Conservation (phyloP, 495 filamentous ascomycete species). For the Lasiosphaeriaceae sp. region DNA sequence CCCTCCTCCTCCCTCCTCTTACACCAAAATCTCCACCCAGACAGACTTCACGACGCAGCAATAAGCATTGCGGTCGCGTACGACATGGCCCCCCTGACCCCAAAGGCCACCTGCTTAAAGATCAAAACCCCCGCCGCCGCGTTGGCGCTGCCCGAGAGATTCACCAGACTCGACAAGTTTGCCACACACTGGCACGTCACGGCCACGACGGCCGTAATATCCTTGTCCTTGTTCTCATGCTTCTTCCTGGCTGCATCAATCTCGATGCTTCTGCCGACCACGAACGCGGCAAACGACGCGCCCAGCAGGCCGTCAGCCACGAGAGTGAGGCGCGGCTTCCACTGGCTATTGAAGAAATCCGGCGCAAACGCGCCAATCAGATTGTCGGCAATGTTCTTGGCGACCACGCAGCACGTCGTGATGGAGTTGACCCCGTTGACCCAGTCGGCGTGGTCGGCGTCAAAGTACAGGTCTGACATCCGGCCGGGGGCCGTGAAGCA, state of each 20-base stretch:
- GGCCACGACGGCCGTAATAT: not conserved
- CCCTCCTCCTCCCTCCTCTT: no score
- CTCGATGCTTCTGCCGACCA: not conserved
- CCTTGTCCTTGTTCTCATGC: not conserved
- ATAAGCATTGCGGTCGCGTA: not conserved
- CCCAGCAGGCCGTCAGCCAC: not conserved
- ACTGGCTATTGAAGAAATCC: not conserved
- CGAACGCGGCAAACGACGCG: not conserved
- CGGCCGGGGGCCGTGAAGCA: not conserved
- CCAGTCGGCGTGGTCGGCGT: not conserved
- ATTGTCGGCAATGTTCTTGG: not conserved
- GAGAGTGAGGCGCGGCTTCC: not conserved
- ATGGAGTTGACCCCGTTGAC: not conserved
- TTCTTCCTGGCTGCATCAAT: not conserved
- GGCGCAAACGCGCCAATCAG: not conserved
- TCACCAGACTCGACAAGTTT: not conserved
- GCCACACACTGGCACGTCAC: not conserved
- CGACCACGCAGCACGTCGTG: not conserved
- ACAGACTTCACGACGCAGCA: not conserved
- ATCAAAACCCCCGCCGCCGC: not conserved
- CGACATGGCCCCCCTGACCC: not conserved
- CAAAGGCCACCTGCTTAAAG: not conserved
- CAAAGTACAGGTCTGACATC: not conserved
- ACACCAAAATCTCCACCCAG: not conserved
- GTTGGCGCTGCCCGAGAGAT: not conserved